Base-by-base conservation (phyloP, 2,329 filamentous ascomycete species). In the Phoma sp. region DNA sequence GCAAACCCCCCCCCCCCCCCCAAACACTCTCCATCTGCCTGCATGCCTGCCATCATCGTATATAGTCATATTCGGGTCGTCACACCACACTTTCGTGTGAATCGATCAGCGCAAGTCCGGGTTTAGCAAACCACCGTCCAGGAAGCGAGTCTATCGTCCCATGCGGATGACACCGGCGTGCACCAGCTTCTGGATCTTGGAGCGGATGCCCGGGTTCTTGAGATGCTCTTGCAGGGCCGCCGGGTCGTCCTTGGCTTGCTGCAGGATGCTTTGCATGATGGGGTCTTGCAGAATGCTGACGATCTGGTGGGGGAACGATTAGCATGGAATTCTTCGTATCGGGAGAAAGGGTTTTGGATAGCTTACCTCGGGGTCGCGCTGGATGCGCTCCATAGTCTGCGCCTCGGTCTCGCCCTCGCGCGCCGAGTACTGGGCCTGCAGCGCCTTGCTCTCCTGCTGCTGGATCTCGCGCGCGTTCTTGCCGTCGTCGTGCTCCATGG, bases 331-430 rank as follows among this genome's bases (percentile, higher is more conserved):
- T 27, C 8, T 8, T 8, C 4, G 8, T 8, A 8, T 27, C 5
- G 25, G 8, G 25, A 27, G 8, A 8, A 27, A 27, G 8, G 13
- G 27, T n/a, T 1, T 5, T 3, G 6, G 13, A 8, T 6, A 22
- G 79, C 88, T 80, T 79, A 93, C 90, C 79, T 97, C 93, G 6
- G 93, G 93, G 68, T 98, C 93, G 64, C 87, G 87, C 81, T 90
- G 87, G 73, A 99, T 87, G 61, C 96, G 85, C 80, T 96, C 91
- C 75, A 91, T 88, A 1, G 95, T 96, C 84, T 99, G 88, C 76
- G 96, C 90, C 80, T 99, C 95, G 0, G 90, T 93, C 85, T 99
- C 95, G 65, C 95, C 95, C 71, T 96, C 93, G 24, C 92, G 88
- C 18, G 91, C 89, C 48, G 89, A 82, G 79, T 95, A 98, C 85